A percentile compares a stretch with the other conserved stretches of the same genome.
These are phyloP conservation scores for Bocquillonia castaneifolia DNA, from an alignment of 441 rosid species.

Conservation along the genomic window DNA sequence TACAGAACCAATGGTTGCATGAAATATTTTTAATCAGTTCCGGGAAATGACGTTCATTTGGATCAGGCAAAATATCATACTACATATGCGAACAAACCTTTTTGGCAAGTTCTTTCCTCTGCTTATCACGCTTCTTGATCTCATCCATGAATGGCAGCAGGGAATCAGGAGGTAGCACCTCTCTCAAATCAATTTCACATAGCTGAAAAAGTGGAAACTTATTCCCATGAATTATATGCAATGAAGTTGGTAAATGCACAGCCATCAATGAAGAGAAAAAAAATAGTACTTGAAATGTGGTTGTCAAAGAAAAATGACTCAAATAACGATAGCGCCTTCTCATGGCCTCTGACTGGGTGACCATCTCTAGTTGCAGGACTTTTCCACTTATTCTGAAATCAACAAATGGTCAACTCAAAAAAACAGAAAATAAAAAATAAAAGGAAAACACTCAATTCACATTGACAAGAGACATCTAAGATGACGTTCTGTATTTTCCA, in stretches of 20 bases:
- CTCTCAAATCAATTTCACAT: conserved; percentile 84
- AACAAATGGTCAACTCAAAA: not conserved
- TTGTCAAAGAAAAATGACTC: conserved; percentile 89
- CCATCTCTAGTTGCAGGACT: conserved; percentile 74
- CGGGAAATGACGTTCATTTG: not conserved
- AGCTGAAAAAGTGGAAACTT: conserved; percentile 43
- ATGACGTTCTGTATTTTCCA: not conserved
- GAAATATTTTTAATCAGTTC: conserved; percentile 6
- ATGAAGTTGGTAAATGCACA: not conserved
- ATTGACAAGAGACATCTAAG: not conserved
- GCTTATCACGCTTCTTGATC: conserved; percentile 80
- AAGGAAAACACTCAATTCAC: too few species aligned
- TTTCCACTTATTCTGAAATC: conserved; percentile 65
- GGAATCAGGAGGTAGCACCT: conserved; percentile 54
- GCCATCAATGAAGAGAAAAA: not conserved
- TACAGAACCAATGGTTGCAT: not conserved
- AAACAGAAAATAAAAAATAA: too few species aligned
- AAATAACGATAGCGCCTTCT: conserved; percentile 82
- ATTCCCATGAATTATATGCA: conserved; percentile 1
- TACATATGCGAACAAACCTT: conserved; percentile 42
- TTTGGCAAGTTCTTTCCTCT: conserved; percentile 66
- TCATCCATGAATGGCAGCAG: conserved; percentile 80
- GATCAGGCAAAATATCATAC: not conserved
- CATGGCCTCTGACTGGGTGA: conserved; percentile 77
- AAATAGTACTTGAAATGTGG: conserved; percentile 76